Percentiles rank a stretch among this genome's conserved stretches.
Evolutionary conservation across 2,329 filamentous ascomycete genomes (phyloP).

Genomic region (Coniochaeta sp.): DNA sequence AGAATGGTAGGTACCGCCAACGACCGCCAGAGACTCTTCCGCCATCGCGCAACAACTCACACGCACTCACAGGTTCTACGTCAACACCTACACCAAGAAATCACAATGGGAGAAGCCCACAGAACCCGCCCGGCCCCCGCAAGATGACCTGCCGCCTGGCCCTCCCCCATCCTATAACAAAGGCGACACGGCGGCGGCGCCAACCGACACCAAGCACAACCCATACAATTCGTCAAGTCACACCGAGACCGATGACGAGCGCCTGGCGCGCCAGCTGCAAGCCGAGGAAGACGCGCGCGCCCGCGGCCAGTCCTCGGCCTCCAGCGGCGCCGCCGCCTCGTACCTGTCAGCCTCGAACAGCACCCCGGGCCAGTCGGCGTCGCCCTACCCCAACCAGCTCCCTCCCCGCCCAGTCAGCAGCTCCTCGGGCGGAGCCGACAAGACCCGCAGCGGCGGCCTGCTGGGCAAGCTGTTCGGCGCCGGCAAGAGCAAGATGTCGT

Average conservation of each 20-base stretch:
- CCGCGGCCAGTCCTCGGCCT: constrained; percentile 14
- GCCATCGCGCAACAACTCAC: neutral
- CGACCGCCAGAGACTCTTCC: constrained; percentile 35
- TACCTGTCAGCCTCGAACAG: constrained; percentile 16
- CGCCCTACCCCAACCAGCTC: constrained; percentile 30
- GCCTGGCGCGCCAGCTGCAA: constrained; percentile 69
- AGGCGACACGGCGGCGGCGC: constrained; percentile 36
- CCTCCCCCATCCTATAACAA: constrained; percentile 60
- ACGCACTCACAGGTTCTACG: constrained; percentile 63
- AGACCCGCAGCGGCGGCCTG: constrained; percentile 32
- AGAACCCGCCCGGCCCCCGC: constrained; percentile 47
- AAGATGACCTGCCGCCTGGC: constrained; percentile 39
- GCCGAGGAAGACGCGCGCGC: constrained; percentile 71
- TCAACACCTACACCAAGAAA: constrained; percentile 79
- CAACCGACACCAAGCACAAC: constrained; percentile 58
- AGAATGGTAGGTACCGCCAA: constrained; percentile 54
- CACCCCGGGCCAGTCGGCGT: constrained; percentile 17
- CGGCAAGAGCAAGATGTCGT: constrained; percentile 28
- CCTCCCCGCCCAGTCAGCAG: constrained; percentile 27
- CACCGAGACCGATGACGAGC: constrained; percentile 58
- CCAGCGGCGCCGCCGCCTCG: constrained; percentile 24
- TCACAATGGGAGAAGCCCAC: constrained; percentile 88
- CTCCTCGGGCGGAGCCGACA: constrained; percentile 23
- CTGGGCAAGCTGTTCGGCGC: constrained; percentile 43
- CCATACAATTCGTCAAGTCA: constrained; percentile 49